Conservation (phyloP, 2,329 filamentous ascomycete species). For the Endocalyx cinctus region DNA sequence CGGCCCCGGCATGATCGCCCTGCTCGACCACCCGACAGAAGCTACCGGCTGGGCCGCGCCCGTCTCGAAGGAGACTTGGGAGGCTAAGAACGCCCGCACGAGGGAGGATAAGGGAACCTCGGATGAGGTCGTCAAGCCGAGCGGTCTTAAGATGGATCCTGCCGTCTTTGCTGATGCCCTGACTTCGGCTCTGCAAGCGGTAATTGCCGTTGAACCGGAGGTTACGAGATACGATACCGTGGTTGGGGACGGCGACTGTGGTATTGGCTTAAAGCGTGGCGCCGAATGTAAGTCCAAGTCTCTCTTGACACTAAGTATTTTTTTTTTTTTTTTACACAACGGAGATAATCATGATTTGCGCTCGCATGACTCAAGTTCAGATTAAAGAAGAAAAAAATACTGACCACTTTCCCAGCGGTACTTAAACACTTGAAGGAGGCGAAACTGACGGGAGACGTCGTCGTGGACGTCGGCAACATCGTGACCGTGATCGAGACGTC, state of each 20-base stretch:
- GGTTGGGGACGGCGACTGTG: slow-evolving; percentile 87
- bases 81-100: slow-evolving; percentile 46
- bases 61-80: slow-evolving; percentile 60
- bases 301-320: neutral
- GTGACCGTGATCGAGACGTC: slow-evolving; percentile 50
- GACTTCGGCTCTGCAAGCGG: slow-evolving; percentile 51
- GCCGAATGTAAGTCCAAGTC: slow-evolving; percentile 57
- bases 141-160: slow-evolving; percentile 50
- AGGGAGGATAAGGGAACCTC: slow-evolving; percentile 33
- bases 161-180: slow-evolving; percentile 46
- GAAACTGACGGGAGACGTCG: slow-evolving; percentile 46
- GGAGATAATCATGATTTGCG: neutral
- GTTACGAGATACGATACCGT: slow-evolving; percentile 73
- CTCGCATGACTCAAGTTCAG: neutral
- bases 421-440: slow-evolving; percentile 43
- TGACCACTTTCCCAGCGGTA: too few relatives aligned
- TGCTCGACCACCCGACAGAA: slow-evolving; percentile 66
- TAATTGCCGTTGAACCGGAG: slow-evolving; percentile 65
- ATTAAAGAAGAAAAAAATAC: neutral
- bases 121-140: slow-evolving; percentile 33
- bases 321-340: neutral
- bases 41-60: slow-evolving; percentile 67
- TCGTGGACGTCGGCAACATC: slow-evolving; percentile 48
- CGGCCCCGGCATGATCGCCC: slow-evolving; percentile 59
- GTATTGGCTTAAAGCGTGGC: slow-evolving; percentile 78